phyloP scores from a whole-genome alignment of 1,139 yeast species.

The Suhomyces coccinellae region DNA sequence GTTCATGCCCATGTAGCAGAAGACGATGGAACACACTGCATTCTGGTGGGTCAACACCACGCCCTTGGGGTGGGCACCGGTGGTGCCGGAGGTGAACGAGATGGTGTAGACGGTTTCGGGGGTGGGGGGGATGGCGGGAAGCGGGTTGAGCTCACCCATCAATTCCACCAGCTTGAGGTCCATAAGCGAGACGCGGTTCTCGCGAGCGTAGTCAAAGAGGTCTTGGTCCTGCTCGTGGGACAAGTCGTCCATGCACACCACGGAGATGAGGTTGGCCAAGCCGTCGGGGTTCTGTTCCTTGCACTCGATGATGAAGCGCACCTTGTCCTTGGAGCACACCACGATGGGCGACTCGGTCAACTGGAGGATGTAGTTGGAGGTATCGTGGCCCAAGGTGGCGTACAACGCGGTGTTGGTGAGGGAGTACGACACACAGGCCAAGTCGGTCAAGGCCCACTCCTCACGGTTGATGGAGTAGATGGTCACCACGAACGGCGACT shows the following conservation, averaged over 20 bases:
- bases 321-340: slow-evolving; percentile 49
- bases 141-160: slow-evolving; percentile 25
- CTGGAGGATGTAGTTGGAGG: slow-evolving; percentile 58
- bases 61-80: slow-evolving; percentile 41
- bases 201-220: slow-evolving; percentile 24
- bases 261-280: slow-evolving; percentile 22
- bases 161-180: slow-evolving; percentile 35
- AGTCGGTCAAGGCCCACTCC: slow-evolving; percentile 63
- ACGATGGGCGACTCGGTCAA: slow-evolving; percentile 58
- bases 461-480: slow-evolving; percentile 55
- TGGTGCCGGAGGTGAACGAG: slow-evolving; percentile 40
- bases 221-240: slow-evolving; percentile 16
- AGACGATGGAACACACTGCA: slow-evolving; percentile 29
- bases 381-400: slow-evolving; percentile 62
- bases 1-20: slow-evolving; percentile 12
- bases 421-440: slow-evolving; percentile 54
- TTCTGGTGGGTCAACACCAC: slow-evolving; percentile 35
- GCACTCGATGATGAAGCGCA: slow-evolving; percentile 40
- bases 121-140: slow-evolving; percentile 22
- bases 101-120: slow-evolving; percentile 27
- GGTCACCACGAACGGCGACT: slow-evolving; percentile 48
- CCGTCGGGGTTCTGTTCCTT: slow-evolving; percentile 27
- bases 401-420: slow-evolving; percentile 61
- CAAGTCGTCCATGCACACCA: slow-evolving; percentile 56
- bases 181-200: slow-evolving; percentile 25